Evolutionary conservation across 2,329 filamentous ascomycete species (phyloP).

Genomic region (Pseudogymnoascus sp.): DNA sequence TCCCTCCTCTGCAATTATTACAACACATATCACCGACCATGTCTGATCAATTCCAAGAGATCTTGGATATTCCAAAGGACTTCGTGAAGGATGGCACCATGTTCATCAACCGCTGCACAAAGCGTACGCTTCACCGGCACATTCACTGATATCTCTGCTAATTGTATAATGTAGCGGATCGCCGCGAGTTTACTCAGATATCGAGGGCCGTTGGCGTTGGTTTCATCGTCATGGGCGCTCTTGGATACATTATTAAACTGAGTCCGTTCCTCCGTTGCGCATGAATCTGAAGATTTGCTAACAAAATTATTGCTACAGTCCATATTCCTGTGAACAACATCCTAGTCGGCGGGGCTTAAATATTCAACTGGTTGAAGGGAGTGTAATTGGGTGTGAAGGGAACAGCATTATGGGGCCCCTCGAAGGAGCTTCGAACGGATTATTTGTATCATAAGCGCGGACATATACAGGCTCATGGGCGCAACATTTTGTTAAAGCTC

Average conservation of each 20-base stretch:
- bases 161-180: conserved; percentile 28
- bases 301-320: conserved; percentile 26
- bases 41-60: conserved; percentile 49
- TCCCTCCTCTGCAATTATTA: background rate
- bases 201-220: conserved; percentile 43
- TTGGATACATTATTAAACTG: conserved; percentile 44
- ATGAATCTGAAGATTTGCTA: background rate
- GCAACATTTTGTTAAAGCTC: conserved; percentile 10
- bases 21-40: conserved; percentile 26
- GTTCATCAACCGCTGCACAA: conserved; percentile 37
- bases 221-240: conserved; percentile 44
- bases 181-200: conserved; percentile 36
- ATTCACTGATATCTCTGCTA: background rate
- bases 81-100: conserved; percentile 37
- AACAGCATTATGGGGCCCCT: conserved; percentile 2
- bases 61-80: conserved; percentile 44
- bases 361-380: background rate
- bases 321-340: conserved; percentile 47
- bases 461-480: conserved; percentile 6
- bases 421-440: conserved; percentile 8
- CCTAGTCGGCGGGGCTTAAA: conserved; percentile 34
- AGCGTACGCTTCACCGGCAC: conserved; percentile 29
- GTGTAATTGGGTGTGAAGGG: conserved; percentile 7
- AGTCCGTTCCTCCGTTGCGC: conserved; percentile 24
- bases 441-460: conserved; percentile 9